phyloP scores from a whole-genome alignment of 352 stramenopile genomes.

The Globisporangium parvum region DNA sequence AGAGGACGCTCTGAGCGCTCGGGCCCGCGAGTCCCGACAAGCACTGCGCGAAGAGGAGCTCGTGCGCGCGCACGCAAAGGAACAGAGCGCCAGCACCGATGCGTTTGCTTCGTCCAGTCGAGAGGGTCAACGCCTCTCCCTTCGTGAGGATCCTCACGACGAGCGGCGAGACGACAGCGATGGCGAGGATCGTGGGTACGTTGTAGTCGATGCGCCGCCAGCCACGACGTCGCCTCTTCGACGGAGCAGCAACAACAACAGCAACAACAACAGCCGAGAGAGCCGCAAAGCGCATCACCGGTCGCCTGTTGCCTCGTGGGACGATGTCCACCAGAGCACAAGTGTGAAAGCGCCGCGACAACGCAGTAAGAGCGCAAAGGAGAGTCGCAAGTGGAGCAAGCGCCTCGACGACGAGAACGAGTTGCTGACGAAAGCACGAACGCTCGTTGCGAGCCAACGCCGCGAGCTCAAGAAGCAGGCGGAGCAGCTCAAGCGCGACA shows the following conservation, averaged over 20 bases:
- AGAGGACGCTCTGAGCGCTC: slow-evolving; percentile 29
- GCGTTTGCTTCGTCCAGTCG: background rate
- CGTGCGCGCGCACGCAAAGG: background rate
- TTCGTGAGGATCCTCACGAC: background rate
- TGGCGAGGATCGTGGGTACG: background rate
- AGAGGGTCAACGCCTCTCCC: background rate
- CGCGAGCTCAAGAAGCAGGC: slow-evolving; percentile 44
- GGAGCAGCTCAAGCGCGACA: slow-evolving; percentile 46
- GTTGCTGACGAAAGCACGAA: slow-evolving; percentile 38
- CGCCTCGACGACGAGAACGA: slow-evolving; percentile 39
- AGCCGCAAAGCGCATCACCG: background rate
- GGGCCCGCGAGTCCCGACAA: slow-evolving; percentile 28
- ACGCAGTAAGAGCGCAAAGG: background rate
- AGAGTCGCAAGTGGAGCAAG: slow-evolving; percentile 39
- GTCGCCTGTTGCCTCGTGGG: background rate
- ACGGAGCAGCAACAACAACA: slow-evolving; percentile 8
- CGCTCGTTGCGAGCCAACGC: slow-evolving; percentile 37
- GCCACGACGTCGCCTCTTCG: slow-evolving; percentile 1
- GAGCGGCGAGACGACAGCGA: background rate
- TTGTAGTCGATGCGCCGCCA: background rate
- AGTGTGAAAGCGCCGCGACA: background rate
- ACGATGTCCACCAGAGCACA: background rate
- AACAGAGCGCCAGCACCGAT: background rate
- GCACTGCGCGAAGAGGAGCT: slow-evolving; percentile 34
- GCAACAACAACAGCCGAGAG: slow-evolving; percentile 6